Percentiles rank a stretch among this genome's conserved stretches.
These are phyloP conservation scores for Tylopilus plumbeoviolaceoides DNA, from an alignment of 768 basidiomycete genomes.

Conservation along the genomic window DNA sequence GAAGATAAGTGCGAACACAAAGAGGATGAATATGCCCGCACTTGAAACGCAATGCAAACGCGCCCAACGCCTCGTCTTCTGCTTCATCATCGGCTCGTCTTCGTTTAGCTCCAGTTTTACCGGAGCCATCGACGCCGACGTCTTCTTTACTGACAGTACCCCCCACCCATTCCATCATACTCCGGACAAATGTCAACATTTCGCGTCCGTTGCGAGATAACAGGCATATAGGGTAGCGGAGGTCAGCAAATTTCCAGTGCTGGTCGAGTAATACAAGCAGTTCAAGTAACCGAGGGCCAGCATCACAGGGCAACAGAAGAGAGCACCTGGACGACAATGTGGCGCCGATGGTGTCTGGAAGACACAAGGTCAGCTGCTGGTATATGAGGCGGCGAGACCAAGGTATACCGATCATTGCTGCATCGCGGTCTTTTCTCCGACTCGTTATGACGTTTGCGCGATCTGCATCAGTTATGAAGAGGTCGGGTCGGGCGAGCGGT, in stretches of 20 bases:
- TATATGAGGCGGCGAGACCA: not conserved
- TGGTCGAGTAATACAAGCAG: slow-evolving; percentile 94
- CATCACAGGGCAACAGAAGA: slow-evolving; percentile 87
- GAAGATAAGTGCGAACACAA: slow-evolving; percentile 1
- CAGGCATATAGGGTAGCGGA: slow-evolving; percentile 89
- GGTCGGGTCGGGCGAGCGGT: slow-evolving; percentile 82
- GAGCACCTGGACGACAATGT: slow-evolving; percentile 80
- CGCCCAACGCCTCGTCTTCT: slow-evolving; percentile 81
- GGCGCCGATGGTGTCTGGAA: slow-evolving; percentile 78
- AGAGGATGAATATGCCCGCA: slow-evolving; percentile 33
- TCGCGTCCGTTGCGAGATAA: slow-evolving; percentile 87
- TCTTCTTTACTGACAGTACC: slow-evolving; percentile 93
- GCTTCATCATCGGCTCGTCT: slow-evolving; percentile 64
- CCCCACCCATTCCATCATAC: slow-evolving; percentile 99
- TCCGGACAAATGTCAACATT: slow-evolving; percentile 89
- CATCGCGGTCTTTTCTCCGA: slow-evolving; percentile 86
- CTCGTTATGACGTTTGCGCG: slow-evolving; percentile 78
- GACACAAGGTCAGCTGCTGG: not conserved
- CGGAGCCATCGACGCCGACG: slow-evolving; percentile 71
- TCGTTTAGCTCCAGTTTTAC: slow-evolving; percentile 47
- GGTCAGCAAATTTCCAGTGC: slow-evolving; percentile 89
- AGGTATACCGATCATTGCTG: slow-evolving; percentile 72
- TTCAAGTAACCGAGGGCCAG: slow-evolving; percentile 92
- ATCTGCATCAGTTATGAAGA: slow-evolving; percentile 91
- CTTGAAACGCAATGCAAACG: slow-evolving; percentile 86